Conservation (phyloP, 1,284 basidiomycete genomes). For the Uromyces viciae-fabae region DNA sequence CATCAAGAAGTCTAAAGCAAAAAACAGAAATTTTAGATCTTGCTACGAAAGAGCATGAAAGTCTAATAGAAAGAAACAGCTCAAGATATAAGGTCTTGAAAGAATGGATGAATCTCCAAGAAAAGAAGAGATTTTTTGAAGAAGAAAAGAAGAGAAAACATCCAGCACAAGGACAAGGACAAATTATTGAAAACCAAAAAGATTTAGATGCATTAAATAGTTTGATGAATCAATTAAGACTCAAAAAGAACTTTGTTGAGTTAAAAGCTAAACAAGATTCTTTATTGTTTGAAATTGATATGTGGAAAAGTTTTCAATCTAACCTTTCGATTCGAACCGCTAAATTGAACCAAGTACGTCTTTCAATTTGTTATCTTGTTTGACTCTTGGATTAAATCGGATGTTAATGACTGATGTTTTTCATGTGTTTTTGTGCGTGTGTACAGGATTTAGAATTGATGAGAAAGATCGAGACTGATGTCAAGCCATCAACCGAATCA, state of each 20-base stretch:
- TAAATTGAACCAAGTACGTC: constrained; percentile 26
- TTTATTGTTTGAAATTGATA: constrained; percentile 16
- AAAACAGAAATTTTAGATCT: constrained; percentile 34
- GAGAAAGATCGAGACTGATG: constrained; percentile 9
- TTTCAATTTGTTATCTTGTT: too few relatives aligned
- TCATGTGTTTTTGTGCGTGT: neutral
- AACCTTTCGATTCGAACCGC: neutral
- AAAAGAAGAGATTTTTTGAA: too few relatives aligned
- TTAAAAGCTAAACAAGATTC: constrained; percentile 16
- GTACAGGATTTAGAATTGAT: constrained; percentile 41
- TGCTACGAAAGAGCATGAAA: constrained; percentile 25
- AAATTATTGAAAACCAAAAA: neutral
- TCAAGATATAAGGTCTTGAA: constrained; percentile 4
- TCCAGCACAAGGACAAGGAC: neutral
- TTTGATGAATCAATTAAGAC: constrained; percentile 24
- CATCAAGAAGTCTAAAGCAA: constrained; percentile 11
- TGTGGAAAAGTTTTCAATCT: constrained; percentile 21
- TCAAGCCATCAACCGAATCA: constrained; percentile 26
- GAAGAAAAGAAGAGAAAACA: too few relatives aligned
- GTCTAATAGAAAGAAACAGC: neutral
- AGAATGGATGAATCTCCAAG: constrained; percentile 8
- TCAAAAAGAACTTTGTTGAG: constrained; percentile 36
- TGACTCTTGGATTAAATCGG: neutral
- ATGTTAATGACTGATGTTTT: neutral
- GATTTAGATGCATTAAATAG: constrained; percentile 4